These are phyloP conservation scores for Gleditsia sinensis DNA, from an alignment of 306 rosid genomes.

Conservation along the genomic window DNA sequence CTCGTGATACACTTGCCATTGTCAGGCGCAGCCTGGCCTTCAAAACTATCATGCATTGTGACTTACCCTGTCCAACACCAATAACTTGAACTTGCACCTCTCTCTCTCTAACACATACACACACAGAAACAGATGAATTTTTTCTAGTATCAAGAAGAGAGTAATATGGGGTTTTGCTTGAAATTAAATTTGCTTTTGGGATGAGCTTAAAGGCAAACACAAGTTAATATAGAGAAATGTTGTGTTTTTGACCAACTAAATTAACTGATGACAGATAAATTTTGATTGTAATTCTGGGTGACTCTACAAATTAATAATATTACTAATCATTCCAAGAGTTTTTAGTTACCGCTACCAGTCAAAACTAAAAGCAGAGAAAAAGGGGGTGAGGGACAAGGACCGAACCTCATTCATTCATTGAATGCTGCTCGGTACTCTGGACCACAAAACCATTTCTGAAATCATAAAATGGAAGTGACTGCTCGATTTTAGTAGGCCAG, in stretches of 20 bases:
- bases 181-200: too few relatives aligned
- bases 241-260: too few relatives aligned
- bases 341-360: constrained; percentile 21
- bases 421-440: constrained; percentile 19
- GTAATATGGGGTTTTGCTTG: too few relatives aligned
- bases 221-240: too few relatives aligned
- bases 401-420: constrained; percentile 5
- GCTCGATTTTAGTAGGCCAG: background rate
- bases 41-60: background rate
- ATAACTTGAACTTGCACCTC: background rate
- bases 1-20: constrained; percentile 37
- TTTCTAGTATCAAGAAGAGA: too few relatives aligned
- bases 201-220: too few relatives aligned
- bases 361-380: constrained; percentile 2
- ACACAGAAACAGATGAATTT: background rate
- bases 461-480: background rate
- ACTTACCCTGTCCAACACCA: too few relatives aligned
- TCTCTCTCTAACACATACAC: background rate
- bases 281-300: background rate
- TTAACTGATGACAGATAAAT: background rate
- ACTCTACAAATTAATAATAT: constrained; percentile 30
- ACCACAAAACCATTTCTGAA: constrained; percentile 37
- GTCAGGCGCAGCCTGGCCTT: constrained; percentile 28
- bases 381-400: constrained; percentile 10
- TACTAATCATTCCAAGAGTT: constrained; percentile 24